Conservation (phyloP, 208 protist genomes). For the Wallacemonas sp. region DNA sequence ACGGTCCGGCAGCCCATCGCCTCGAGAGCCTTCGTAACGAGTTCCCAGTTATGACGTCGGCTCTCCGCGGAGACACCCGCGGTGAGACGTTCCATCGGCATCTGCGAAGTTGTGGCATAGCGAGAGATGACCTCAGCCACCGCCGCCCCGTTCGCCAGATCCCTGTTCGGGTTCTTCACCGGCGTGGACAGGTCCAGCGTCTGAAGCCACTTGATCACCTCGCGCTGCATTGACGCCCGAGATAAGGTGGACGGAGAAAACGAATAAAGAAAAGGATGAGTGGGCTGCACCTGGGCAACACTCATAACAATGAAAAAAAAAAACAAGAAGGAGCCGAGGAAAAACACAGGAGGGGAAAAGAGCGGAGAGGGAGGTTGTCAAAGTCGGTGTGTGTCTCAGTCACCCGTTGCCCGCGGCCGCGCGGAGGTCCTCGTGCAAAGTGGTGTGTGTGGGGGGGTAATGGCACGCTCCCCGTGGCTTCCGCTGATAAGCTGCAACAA, state of each 20-base stretch:
- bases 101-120: conserved; percentile 42
- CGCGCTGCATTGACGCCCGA: conserved; percentile 74
- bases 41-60: conserved; percentile 91
- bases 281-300: too few species aligned
- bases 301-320: conserved; percentile 1
- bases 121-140: conserved; percentile 93
- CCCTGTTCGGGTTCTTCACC: conserved; percentile 91
- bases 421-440: too few species aligned
- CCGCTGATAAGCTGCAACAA: too few species aligned
- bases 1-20: conserved; percentile 49
- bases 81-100: conserved; percentile 80
- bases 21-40: conserved; percentile 49
- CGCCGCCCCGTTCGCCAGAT: conserved; percentile 94
- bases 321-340: not conserved
- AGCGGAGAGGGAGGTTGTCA: too few species aligned
- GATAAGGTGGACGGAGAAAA: not conserved
- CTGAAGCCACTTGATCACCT: conserved; percentile 96
- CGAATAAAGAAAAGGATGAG: conserved; percentile 12
- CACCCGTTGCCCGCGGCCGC: too few species aligned
- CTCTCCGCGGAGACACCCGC: conserved; percentile 68
- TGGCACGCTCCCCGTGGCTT: too few species aligned
- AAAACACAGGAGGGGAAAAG: not conserved
- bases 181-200: conserved; percentile 89
- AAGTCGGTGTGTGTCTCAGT: too few species aligned
- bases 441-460: too few species aligned